phyloP scores from a whole-genome alignment of 1,284 basidiomycete species.

The Ganoderma lingzhi region DNA sequence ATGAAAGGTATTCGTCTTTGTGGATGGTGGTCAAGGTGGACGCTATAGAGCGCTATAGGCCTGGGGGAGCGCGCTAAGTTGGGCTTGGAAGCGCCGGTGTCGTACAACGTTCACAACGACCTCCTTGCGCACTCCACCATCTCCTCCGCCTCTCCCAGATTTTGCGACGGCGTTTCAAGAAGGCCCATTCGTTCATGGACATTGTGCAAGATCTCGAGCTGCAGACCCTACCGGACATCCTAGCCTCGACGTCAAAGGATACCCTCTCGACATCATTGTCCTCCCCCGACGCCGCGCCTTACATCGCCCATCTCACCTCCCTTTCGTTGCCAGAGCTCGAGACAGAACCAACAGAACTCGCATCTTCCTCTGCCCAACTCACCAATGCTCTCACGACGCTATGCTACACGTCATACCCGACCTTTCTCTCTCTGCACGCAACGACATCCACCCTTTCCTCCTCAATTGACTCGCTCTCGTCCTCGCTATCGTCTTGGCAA shows the following conservation, averaged over 20 bases:
- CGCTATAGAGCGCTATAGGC: too few species aligned
- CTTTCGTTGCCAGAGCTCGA: slow-evolving; percentile 72
- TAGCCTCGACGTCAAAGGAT: slow-evolving; percentile 27
- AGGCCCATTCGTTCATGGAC: background rate
- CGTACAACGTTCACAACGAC: too few species aligned
- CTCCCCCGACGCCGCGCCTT: slow-evolving; percentile 45
- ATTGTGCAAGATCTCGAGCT: slow-evolving; percentile 20
- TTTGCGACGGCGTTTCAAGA: background rate
- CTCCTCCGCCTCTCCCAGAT: background rate
- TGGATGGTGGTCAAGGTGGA: background rate
- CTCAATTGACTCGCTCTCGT: slow-evolving; percentile 69
- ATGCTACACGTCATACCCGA: slow-evolving; percentile 88
- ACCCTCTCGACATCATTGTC: slow-evolving; percentile 27
- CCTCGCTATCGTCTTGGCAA: slow-evolving; percentile 74
- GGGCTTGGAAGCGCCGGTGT: too few species aligned
- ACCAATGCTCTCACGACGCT: slow-evolving; percentile 89
- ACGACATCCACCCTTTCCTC: slow-evolving; percentile 74
- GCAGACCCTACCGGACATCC: slow-evolving; percentile 26
- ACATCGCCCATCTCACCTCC: slow-evolving; percentile 71
- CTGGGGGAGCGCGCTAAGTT: background rate
- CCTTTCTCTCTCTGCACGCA: slow-evolving; percentile 84
- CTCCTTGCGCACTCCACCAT: background rate
- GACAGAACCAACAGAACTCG: slow-evolving; percentile 75
- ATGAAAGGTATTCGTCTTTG: background rate
- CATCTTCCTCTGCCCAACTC: slow-evolving; percentile 83